Percentiles rank a stretch among this genome's conserved stretches.
Evolutionary conservation across 1,139 yeast species (phyloP).

Genomic region (Pneumocystis canis): DNA sequence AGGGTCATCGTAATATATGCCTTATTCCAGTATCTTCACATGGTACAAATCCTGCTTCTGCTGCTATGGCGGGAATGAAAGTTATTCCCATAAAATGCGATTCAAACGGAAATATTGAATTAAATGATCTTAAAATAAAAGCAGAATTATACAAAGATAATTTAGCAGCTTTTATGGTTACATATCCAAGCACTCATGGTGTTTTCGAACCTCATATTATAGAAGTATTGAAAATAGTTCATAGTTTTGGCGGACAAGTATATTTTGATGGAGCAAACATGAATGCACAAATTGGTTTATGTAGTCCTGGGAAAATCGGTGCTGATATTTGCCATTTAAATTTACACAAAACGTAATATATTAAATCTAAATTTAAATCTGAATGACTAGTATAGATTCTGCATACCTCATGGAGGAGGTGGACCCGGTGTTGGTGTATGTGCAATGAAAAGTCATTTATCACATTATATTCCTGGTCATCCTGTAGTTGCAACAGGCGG

Average conservation of each 20-base stretch:
- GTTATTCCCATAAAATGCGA: slow-evolving; percentile 86
- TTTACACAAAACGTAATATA: slow-evolving; percentile 59
- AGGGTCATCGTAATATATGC: slow-evolving; percentile 65
- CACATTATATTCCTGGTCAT: slow-evolving; percentile 74
- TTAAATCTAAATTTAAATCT: not conserved
- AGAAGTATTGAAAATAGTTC: slow-evolving; percentile 71
- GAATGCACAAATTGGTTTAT: slow-evolving; percentile 97
- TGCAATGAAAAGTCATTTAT: slow-evolving; percentile 73
- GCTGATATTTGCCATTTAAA: slow-evolving; percentile 98
- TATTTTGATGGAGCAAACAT: slow-evolving; percentile 97
- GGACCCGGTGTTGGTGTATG: slow-evolving; percentile 99
- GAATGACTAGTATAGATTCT: slow-evolving; percentile 32
- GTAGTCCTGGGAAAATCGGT: slow-evolving; percentile 94
- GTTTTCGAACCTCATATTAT: slow-evolving; percentile 85
- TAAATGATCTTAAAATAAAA: slow-evolving; percentile 57
- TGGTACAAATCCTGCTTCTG: slow-evolving; percentile 97
- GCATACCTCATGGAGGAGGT: slow-evolving; percentile 98
- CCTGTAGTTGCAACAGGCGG: slow-evolving; percentile 42
- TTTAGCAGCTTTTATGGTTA: slow-evolving; percentile 85
- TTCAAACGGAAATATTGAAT: slow-evolving; percentile 69
- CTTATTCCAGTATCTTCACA: slow-evolving; percentile 94
- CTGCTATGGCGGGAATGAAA: slow-evolving; percentile 91
- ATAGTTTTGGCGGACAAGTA: slow-evolving; percentile 80
- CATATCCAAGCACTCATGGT: slow-evolving; percentile 95
- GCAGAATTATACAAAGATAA: slow-evolving; percentile 54